Evolutionary conservation across 108 stramenopile species (phyloP), one percentile per base, ranked within the genome.

Genomic region (Mediolabrus comicus): DNA sequence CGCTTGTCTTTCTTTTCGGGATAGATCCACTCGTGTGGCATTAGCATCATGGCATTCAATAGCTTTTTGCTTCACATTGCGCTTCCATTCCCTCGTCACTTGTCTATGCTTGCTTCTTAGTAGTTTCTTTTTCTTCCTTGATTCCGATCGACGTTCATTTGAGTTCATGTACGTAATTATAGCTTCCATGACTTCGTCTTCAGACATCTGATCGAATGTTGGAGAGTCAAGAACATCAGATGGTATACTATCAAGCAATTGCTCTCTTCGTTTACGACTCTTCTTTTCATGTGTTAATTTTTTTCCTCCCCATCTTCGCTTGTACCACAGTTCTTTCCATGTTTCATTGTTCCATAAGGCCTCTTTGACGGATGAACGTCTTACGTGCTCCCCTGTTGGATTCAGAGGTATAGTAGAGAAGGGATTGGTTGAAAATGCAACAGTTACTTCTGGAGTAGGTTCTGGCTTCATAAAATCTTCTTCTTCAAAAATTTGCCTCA

Each of bases 241-340:
- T 43, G 73, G 76, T 38, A 76, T 71, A n/a, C 70, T 56, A 17
- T 73, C 59, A 28, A 72, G 24, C 24, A 72, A 58, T 31, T 65
- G 70, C 34, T 74, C 54, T 29, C 61, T 26, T 62, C 51, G 46
- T 57, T 74, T 43, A 63, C 60, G 53, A 11, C 60, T 67, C 33
- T 64, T 79, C 41, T 66, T 46, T 31, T 19, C 32, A 4, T 38
- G 43, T 46, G 65, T 49, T 29, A 67, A 31, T 7, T 49, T 35
- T 41, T 68, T 35, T 11, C 83, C 70, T 55, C 81, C 86, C 92
- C 92, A 94, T 53, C 92, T 77, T 29, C 63, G 68, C 35, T 85
- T 68, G 63, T 89, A 90, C 92, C 92, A 94, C 32, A 59, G 33
- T 59, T 77, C 64, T 67, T 77, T 83, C 80, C 83, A 94, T 11